Evolutionary conservation across 257 asterid species (phyloP).

Genomic region (Galeopsis tetrahit): DNA sequence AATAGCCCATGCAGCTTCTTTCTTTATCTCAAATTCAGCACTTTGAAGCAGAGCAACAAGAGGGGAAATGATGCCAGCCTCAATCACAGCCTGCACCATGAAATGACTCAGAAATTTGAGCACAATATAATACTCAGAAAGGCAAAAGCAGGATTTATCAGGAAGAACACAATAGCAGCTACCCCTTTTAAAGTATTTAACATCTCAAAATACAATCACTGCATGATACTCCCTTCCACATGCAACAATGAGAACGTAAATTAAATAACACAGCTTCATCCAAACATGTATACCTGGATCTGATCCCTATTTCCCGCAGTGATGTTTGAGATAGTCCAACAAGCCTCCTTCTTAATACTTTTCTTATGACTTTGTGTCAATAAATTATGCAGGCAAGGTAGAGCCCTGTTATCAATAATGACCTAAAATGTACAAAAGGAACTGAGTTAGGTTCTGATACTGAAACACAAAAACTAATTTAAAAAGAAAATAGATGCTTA

Average conservation of each 20-base stretch:
- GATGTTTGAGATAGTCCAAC: slow-evolving; percentile 62
- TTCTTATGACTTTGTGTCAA: slow-evolving; percentile 58
- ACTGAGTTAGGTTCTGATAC: not conserved
- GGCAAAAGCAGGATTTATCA: not conserved
- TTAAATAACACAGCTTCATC: slow-evolving; percentile 10
- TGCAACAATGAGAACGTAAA: not conserved
- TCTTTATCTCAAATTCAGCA: slow-evolving; percentile 59
- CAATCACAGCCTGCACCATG: slow-evolving; percentile 51
- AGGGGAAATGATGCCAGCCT: slow-evolving; percentile 47
- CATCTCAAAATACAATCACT: not conserved
- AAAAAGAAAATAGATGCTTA: not conserved
- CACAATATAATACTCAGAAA: not conserved
- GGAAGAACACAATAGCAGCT: not conserved
- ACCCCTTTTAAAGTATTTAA: not conserved
- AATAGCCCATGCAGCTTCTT: slow-evolving; percentile 63
- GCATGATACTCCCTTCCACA: not conserved
- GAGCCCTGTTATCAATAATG: slow-evolving; percentile 51
- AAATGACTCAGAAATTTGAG: slow-evolving; percentile 10
- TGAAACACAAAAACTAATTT: not conserved
- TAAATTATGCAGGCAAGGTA: slow-evolving; percentile 51
- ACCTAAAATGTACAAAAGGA: slow-evolving; percentile 37
- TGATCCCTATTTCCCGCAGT: slow-evolving; percentile 60
- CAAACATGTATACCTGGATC: slow-evolving; percentile 42
- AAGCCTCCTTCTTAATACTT: slow-evolving; percentile 60
- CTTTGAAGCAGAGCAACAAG: slow-evolving; percentile 46